Conservation (phyloP, 2,329 filamentous ascomycete species). For the Stachybotrys echinatus region DNA sequence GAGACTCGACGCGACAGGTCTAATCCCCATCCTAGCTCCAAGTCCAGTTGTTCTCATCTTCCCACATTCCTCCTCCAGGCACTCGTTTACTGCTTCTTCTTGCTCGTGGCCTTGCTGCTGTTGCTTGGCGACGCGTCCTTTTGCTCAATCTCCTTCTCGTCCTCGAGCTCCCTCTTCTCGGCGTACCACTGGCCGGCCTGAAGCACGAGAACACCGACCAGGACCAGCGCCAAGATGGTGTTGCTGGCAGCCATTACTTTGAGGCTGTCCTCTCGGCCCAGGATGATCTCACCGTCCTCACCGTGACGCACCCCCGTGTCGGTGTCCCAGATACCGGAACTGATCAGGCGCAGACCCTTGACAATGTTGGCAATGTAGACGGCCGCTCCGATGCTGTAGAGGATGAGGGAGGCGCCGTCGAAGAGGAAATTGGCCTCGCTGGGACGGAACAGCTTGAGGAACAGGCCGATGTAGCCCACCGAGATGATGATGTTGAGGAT, state of each 20-base stretch:
- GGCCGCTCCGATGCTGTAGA: slow-evolving; percentile 81
- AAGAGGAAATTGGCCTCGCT: slow-evolving; percentile 95
- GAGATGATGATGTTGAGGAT: slow-evolving; percentile 91
- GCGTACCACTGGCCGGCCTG: slow-evolving; percentile 99
- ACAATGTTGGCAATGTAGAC: slow-evolving; percentile 97
- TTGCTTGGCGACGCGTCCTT: slow-evolving; percentile 14
- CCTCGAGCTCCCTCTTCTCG: slow-evolving; percentile 84
- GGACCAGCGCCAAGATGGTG: slow-evolving; percentile 87
- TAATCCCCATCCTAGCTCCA: no score
- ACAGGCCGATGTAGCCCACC: slow-evolving; percentile 80
- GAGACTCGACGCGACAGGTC: no score
- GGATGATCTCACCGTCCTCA: slow-evolving; percentile 54
- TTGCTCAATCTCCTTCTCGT: slow-evolving; percentile 56
- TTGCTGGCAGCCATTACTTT: slow-evolving; percentile 91
- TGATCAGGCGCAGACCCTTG: slow-evolving; percentile 84
- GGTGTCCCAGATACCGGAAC: slow-evolving; percentile 57
- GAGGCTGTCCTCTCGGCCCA: slow-evolving; percentile 83
- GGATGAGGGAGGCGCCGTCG: slow-evolving; percentile 73
- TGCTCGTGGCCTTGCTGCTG: slow-evolving; percentile 19
- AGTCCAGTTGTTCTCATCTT: no score
- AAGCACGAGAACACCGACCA: slow-evolving; percentile 85
- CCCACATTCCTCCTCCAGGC: no score
- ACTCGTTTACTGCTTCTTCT: slow-evolving; percentile 29
- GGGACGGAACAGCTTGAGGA: slow-evolving; percentile 91
- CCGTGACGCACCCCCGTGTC: slow-evolving; percentile 30